phyloP scores from a whole-genome alignment of 305 asterid genomes.

The Fraxinus albicans region DNA sequence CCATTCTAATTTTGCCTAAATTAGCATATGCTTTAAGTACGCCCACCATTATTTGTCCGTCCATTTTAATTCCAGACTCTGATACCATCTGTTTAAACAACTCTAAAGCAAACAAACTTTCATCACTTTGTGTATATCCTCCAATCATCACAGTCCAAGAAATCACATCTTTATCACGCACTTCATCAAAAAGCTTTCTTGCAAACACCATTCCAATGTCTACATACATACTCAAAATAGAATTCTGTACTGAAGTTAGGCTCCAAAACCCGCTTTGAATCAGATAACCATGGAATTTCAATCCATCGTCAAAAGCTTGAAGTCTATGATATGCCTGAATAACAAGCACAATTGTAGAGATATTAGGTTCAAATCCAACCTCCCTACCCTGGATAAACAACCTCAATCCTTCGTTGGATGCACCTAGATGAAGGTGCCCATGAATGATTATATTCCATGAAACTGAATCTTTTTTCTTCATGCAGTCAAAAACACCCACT shows the following conservation, averaged over 20 bases:
- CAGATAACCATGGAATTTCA: slow-evolving; percentile 57
- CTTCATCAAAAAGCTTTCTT: slow-evolving; percentile 62
- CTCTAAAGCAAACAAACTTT: slow-evolving; percentile 40
- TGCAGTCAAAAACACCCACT: slow-evolving; percentile 42
- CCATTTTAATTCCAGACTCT: slow-evolving; percentile 41
- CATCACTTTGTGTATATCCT: slow-evolving; percentile 45
- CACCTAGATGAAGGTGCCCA: slow-evolving; percentile 49
- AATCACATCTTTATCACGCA: slow-evolving; percentile 66
- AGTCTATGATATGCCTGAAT: slow-evolving; percentile 57
- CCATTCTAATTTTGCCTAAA: slow-evolving; percentile 47
- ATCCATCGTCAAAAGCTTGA: slow-evolving; percentile 42
- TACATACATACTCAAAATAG: slow-evolving; percentile 61
- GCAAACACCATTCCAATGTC: slow-evolving; percentile 55
- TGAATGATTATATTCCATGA: slow-evolving; percentile 85
- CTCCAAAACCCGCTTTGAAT: slow-evolving; percentile 56
- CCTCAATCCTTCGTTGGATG: slow-evolving; percentile 44
- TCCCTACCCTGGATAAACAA: slow-evolving; percentile 56
- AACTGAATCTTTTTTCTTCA: slow-evolving; percentile 59
- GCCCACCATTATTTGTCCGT: slow-evolving; percentile 66
- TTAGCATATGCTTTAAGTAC: slow-evolving; percentile 67
- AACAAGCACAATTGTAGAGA: slow-evolving; percentile 70
- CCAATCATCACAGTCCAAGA: slow-evolving; percentile 80
- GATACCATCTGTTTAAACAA: slow-evolving; percentile 57
- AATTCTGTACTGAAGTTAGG: slow-evolving; percentile 63
- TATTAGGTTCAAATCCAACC: slow-evolving; percentile 63